These are phyloP conservation scores for Striga asiatica DNA, from an alignment of 257 asterid genomes.

Conservation along the genomic window DNA sequence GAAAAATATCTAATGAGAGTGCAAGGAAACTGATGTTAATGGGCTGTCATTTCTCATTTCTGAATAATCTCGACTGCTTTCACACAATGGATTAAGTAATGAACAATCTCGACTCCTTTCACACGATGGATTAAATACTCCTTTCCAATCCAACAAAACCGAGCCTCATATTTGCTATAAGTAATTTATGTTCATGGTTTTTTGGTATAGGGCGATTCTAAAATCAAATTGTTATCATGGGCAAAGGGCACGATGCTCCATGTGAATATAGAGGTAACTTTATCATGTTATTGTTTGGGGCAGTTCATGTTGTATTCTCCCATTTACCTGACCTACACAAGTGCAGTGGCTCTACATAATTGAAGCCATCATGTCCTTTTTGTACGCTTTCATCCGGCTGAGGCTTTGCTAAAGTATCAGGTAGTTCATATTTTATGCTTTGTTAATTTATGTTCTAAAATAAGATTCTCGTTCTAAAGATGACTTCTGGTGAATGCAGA, in stretches of 20 bases:
- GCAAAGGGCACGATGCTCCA: slow-evolving; percentile 43
- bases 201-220: slow-evolving; percentile 39
- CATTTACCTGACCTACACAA: slow-evolving; percentile 54
- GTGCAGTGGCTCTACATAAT: slow-evolving; percentile 41
- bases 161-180: no score
- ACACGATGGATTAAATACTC: no score
- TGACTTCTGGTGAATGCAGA: neutral
- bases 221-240: slow-evolving; percentile 53
- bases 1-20: no score
- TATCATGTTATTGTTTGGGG: slow-evolving; percentile 44
- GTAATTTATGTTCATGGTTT: neutral
- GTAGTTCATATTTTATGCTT: slow-evolving; percentile 12
- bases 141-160: no score
- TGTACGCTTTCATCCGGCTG: slow-evolving; percentile 40
- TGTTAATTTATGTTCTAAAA: neutral
- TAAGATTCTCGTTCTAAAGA: no score
- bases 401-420: slow-evolving; percentile 39
- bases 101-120: no score
- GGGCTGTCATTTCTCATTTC: no score
- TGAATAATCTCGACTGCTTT: no score
- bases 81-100: no score
- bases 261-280: slow-evolving; percentile 34
- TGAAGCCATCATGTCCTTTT: slow-evolving; percentile 51
- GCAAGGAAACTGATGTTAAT: no score
- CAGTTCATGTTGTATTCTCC: slow-evolving; percentile 38